Evolutionary conservation across 2,329 filamentous ascomycete genomes (phyloP).

Genomic region (Dothistroma pini): DNA sequence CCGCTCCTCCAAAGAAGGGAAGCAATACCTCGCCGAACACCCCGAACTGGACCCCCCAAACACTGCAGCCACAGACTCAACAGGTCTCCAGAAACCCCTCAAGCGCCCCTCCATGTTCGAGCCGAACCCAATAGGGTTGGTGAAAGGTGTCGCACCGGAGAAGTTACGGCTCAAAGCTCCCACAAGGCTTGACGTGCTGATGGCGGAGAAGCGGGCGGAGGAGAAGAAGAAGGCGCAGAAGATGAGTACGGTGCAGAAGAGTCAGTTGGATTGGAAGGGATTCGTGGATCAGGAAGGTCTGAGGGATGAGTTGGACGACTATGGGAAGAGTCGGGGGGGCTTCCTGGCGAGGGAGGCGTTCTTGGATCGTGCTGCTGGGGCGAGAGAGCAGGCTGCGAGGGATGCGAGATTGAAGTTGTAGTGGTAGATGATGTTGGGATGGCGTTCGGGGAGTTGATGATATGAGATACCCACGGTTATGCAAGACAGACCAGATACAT

Average conservation of each 20-base stretch:
- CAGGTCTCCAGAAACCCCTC: constrained; percentile 38
- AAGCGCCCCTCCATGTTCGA: constrained; percentile 50
- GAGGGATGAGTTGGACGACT: constrained; percentile 57
- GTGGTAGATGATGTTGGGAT: background rate
- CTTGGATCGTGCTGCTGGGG: constrained; percentile 55
- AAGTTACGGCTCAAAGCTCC: constrained; percentile 40
- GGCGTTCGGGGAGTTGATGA: background rate
- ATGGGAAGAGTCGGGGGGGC: constrained; percentile 59
- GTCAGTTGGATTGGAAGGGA: constrained; percentile 61
- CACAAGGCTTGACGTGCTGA: constrained; percentile 30
- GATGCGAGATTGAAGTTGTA: constrained; percentile 46
- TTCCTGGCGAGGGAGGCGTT: constrained; percentile 62
- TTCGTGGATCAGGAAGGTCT: constrained; percentile 61
- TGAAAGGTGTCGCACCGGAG: constrained; percentile 45
- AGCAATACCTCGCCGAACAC: constrained; percentile 47
- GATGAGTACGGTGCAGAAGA: constrained; percentile 65
- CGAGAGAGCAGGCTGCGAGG: constrained; percentile 54
- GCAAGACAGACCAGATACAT: background rate
- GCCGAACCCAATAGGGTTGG: constrained; percentile 46
- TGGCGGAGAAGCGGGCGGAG: constrained; percentile 32
- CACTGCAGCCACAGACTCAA: constrained; percentile 18
- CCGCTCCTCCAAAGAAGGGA: constrained; percentile 53
- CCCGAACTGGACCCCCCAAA: constrained; percentile 34
- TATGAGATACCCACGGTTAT: background rate
- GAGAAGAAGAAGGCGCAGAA: constrained; percentile 47